Evolutionary conservation across 768 basidiomycete species (phyloP).

Genomic region (Leccinum disarticulatum): DNA sequence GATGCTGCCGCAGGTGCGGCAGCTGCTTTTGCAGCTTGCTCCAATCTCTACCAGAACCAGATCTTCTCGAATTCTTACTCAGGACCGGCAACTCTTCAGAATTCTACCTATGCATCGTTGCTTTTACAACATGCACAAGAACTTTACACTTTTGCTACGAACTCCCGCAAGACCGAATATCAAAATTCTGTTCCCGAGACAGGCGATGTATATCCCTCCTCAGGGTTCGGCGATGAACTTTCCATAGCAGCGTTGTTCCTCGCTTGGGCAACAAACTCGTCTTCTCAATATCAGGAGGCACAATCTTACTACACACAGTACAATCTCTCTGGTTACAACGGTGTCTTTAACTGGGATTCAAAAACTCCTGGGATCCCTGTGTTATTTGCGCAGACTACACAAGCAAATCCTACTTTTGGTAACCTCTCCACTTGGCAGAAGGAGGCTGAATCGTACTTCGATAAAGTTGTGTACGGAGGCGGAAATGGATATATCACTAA

Average conservation of each 20-base stretch:
- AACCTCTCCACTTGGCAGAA: slow-evolving; percentile 67
- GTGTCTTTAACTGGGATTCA: slow-evolving; percentile 88
- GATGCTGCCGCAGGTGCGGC: slow-evolving; percentile 84
- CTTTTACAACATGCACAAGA: slow-evolving; percentile 74
- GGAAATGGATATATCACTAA: slow-evolving; percentile 57
- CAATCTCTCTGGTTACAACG: slow-evolving; percentile 48
- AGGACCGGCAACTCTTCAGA: slow-evolving; percentile 64
- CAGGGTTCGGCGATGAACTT: slow-evolving; percentile 71
- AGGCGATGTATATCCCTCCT: slow-evolving; percentile 66
- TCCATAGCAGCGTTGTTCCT: slow-evolving; percentile 76
- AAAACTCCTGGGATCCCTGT: slow-evolving; percentile 76
- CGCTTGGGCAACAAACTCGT: slow-evolving; percentile 65
- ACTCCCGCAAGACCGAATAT: slow-evolving; percentile 61
- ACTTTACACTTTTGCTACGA: slow-evolving; percentile 75
- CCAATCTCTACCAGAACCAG: slow-evolving; percentile 71
- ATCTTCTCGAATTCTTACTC: slow-evolving; percentile 54
- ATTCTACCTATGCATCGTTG: slow-evolving; percentile 67
- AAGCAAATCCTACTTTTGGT: slow-evolving; percentile 52
- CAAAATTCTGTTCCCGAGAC: slow-evolving; percentile 69
- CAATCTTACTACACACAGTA: slow-evolving; percentile 59
- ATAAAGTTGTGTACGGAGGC: slow-evolving; percentile 59
- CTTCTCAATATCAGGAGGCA: slow-evolving; percentile 61
- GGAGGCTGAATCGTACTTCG: slow-evolving; percentile 75
- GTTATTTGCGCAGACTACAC: slow-evolving; percentile 71
- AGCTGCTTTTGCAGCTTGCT: slow-evolving; percentile 86